Evolutionary conservation across 495 filamentous ascomycete species (phyloP).

Genomic region (Trichocladium uniseriatum): DNA sequence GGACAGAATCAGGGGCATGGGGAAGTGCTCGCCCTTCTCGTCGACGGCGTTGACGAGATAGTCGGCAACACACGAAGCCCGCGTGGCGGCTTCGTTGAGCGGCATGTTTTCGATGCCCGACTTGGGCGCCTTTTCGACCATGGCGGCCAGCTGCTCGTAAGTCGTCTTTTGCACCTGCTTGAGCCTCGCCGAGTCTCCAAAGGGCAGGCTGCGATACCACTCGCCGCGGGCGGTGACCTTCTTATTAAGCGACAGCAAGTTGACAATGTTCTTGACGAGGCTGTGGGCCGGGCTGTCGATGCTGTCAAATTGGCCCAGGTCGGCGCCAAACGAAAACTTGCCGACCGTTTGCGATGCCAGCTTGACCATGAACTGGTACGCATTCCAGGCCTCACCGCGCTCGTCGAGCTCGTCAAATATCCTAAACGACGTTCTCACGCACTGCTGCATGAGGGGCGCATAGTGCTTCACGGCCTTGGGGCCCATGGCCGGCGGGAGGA

Average conservation of each 20-base stretch:
- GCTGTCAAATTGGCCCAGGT: conserved; percentile 43
- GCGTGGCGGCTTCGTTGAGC: conserved; percentile 43
- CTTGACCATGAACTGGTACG: conserved; percentile 53
- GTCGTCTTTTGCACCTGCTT: conserved; percentile 20
- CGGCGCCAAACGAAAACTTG: conserved; percentile 40
- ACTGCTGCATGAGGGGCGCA: conserved; percentile 44
- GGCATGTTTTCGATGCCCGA: conserved; percentile 34
- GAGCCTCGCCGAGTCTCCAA: conserved; percentile 40
- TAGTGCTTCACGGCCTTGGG: conserved; percentile 51
- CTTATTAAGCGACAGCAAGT: conserved; percentile 36
- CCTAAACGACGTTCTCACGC: conserved; percentile 34
- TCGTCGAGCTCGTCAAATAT: conserved; percentile 47
- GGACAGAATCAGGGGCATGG: conserved; percentile 17
- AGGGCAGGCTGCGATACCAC: conserved; percentile 45
- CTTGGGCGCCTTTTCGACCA: conserved; percentile 23
- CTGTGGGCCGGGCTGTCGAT: conserved; percentile 28
- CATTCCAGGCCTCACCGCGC: conserved; percentile 43
- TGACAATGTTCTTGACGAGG: neutral
- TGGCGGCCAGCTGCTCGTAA: conserved; percentile 31
- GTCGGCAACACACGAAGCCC: conserved; percentile 31
- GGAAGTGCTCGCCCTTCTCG: conserved; percentile 44
- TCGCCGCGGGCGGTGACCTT: conserved; percentile 38
- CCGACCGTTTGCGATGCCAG: conserved; percentile 45
- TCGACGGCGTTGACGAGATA: conserved; percentile 42
- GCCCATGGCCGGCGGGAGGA: conserved; percentile 43